Base-by-base conservation (phyloP, 805 yeast species). In the Lipomyces starkeyi region DNA sequence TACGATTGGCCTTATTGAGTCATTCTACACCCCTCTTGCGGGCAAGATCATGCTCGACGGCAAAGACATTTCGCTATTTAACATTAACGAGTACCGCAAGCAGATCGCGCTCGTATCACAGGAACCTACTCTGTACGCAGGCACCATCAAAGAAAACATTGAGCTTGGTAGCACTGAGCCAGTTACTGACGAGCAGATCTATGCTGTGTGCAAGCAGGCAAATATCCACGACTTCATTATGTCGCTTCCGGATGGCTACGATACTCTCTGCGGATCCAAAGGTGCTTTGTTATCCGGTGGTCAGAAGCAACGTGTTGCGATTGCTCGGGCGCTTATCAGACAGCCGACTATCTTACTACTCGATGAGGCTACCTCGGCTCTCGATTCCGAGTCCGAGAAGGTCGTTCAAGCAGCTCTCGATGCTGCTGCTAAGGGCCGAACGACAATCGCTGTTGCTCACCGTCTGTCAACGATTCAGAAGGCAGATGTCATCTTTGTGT, bases 381-480 rank as follows among this genome's bases (percentile, higher is more conserved):
- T 87, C 49, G 90, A 87, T 74, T 82, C 83, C 75, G 89, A 87
- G 75, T 90, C 97, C 0, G 97, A 91, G 77, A 82, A 88, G 54
- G 86, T 86, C 74, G 91, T 91, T 65, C 97, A 92, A 78, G 74
- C 80, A 7, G 91, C 97, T 3, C 87, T 89, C 66, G 85, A 83
- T 32, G 82, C 79, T 20, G 94, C 91, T 69, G 91, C 92, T 70
- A 73, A 80, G 57, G 83, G 88, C 53, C 88, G 97, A 74, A 91
- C 97, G 3, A 88, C 92, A 52, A 81, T 91, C 73, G 91, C 96
- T 73, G 90, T 91, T 78, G 97, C 97, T 5, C 97, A 91, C 79
- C 82, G 97, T 72, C 82, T 91, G 79, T 86, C 87, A 67, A 88
- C 93, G 0, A 89, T 90, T 68, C 82, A 83, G 67, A 83, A 84